Evolutionary conservation across 78 protist genomes (phyloP).

Genomic region (Isochrysis galbana): DNA sequence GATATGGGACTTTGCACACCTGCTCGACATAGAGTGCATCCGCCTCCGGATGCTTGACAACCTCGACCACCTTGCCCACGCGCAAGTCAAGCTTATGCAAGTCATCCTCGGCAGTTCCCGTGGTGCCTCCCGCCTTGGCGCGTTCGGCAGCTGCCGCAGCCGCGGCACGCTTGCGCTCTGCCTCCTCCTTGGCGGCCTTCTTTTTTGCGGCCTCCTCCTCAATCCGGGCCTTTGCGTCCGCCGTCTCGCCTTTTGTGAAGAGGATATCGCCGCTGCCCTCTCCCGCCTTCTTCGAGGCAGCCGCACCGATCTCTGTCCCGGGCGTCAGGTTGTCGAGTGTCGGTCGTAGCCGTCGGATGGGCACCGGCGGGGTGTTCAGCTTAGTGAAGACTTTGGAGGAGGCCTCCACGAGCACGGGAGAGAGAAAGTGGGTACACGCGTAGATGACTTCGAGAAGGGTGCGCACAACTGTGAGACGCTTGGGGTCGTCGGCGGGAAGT

Average conservation of each 20-base stretch:
- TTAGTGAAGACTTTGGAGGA: not conserved
- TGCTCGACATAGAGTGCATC: slow-evolving; percentile 70
- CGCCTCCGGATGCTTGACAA: slow-evolving; percentile 58
- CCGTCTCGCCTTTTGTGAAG: not conserved
- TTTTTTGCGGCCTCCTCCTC: not conserved
- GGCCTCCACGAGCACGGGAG: not conserved
- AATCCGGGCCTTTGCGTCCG: not conserved
- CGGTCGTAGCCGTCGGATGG: not conserved
- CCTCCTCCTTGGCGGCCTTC: not conserved
- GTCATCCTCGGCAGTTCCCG: not conserved
- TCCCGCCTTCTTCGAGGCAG: not conserved
- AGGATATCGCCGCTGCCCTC: not conserved
- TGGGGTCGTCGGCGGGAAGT: slow-evolving; percentile 5
- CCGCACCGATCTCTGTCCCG: not conserved
- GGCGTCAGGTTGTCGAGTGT: not conserved
- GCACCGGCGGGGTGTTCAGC: not conserved
- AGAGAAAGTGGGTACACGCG: not conserved
- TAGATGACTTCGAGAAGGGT: slow-evolving; percentile 22
- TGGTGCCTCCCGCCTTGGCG: not conserved
- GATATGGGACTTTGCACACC: too few species aligned
- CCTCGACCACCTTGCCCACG: slow-evolving; percentile 53
- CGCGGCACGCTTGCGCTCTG: not conserved
- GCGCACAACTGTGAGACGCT: slow-evolving; percentile 25
- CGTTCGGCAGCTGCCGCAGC: not conserved
- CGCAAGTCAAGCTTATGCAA: slow-evolving; percentile 33